phyloP scores from a whole-genome alignment of 305 asterid genomes.

The Fraxinus latifolia region DNA sequence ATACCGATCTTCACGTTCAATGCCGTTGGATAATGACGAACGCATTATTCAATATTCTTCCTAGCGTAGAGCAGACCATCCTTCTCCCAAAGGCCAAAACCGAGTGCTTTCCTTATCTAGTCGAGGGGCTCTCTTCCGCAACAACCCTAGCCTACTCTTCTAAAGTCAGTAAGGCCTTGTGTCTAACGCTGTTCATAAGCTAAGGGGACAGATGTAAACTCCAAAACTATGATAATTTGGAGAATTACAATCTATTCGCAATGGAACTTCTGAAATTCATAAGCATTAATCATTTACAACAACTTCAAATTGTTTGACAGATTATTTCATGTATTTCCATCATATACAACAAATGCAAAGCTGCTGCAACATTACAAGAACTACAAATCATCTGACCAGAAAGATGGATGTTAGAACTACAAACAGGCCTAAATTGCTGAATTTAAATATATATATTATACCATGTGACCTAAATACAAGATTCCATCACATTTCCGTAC shows the following conservation, averaged over 20 bases:
- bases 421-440: slow-evolving; percentile 44
- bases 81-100: background rate
- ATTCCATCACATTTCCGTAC: slow-evolving; percentile 31
- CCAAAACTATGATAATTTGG: background rate
- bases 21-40: background rate
- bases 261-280: background rate
- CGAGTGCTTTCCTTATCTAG: background rate
- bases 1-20: background rate
- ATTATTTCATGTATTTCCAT: slow-evolving; percentile 58
- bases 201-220: background rate
- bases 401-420: slow-evolving; percentile 29
- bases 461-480: slow-evolving; percentile 34
- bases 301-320: slow-evolving; percentile 40
- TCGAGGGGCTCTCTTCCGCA: background rate
- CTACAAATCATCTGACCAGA: slow-evolving; percentile 43
- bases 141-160: background rate
- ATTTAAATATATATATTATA: slow-evolving; percentile 44
- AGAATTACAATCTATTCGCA: background rate
- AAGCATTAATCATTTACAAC: background rate
- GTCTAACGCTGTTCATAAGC: background rate
- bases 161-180: background rate
- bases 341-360: slow-evolving; percentile 71
- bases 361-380: slow-evolving; percentile 56
- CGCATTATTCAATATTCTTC: background rate
- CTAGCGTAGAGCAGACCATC: background rate